Conservation (phyloP, 305 asterid species). For the Fraxinus ornus region DNA sequence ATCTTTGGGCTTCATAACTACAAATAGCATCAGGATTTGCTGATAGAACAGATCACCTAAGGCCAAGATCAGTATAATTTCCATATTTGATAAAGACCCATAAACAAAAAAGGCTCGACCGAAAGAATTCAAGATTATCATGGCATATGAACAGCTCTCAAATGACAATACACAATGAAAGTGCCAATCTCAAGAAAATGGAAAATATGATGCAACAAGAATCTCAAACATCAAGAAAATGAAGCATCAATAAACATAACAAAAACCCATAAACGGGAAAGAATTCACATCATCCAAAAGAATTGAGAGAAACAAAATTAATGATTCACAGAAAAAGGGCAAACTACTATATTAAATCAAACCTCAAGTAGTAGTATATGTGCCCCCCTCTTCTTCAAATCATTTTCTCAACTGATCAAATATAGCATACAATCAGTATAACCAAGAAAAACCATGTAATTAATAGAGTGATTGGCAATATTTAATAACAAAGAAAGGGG, state of each 20-base stretch:
- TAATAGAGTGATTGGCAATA: neutral
- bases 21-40: neutral
- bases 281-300: neutral
- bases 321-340: neutral
- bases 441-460: neutral
- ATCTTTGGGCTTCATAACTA: neutral
- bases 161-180: neutral
- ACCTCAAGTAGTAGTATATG: neutral
- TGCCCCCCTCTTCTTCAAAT: conserved; percentile 16
- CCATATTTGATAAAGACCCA: neutral
- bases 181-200: neutral
- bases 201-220: neutral
- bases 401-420: neutral
- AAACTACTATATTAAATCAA: neutral
- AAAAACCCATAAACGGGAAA: neutral
- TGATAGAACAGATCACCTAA: neutral
- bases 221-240: neutral
- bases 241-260: neutral
- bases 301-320: neutral
- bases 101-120: neutral
- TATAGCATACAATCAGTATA: neutral
- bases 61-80: neutral
- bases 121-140: neutral
- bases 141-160: neutral
- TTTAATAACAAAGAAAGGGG: conserved; percentile 2